phyloP scores from a whole-genome alignment of 73 alveolate genomes.

The Effrenium voratum region DNA sequence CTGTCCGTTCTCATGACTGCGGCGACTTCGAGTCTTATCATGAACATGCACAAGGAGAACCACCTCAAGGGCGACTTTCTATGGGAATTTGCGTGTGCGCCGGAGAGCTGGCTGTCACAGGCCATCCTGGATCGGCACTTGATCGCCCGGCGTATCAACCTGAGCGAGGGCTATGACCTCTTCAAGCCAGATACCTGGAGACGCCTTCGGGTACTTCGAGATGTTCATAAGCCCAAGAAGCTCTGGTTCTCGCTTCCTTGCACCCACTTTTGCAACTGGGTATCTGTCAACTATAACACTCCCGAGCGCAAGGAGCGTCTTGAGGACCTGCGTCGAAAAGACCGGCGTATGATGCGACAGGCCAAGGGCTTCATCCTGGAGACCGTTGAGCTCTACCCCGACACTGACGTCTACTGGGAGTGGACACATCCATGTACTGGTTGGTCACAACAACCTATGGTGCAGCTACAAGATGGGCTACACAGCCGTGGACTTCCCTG shows the following conservation, averaged over 20 bases:
- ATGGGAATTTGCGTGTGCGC: background rate
- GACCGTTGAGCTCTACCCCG: background rate
- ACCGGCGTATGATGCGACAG: background rate
- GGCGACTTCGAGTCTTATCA: background rate
- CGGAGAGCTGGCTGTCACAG: background rate
- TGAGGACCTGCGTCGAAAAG: background rate
- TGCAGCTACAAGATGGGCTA: background rate
- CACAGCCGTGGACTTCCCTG: background rate
- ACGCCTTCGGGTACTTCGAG: background rate
- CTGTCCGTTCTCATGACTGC: background rate
- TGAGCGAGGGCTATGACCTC: background rate
- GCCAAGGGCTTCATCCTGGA: background rate
- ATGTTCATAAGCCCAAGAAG: background rate
- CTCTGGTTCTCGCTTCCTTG: slow-evolving; percentile 18
- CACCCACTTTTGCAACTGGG: slow-evolving; percentile 36
- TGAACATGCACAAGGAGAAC: background rate
- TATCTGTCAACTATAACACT: background rate
- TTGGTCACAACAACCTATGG: background rate
- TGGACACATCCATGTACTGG: slow-evolving; percentile 25
- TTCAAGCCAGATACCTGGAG: background rate
- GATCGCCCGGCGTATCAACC: background rate
- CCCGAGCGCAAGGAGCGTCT: background rate
- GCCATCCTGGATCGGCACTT: background rate
- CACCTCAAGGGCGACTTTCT: background rate
- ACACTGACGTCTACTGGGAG: background rate